Conservation (phyloP, 164 flowering plant species). For the Vitis rupestris region DNA sequence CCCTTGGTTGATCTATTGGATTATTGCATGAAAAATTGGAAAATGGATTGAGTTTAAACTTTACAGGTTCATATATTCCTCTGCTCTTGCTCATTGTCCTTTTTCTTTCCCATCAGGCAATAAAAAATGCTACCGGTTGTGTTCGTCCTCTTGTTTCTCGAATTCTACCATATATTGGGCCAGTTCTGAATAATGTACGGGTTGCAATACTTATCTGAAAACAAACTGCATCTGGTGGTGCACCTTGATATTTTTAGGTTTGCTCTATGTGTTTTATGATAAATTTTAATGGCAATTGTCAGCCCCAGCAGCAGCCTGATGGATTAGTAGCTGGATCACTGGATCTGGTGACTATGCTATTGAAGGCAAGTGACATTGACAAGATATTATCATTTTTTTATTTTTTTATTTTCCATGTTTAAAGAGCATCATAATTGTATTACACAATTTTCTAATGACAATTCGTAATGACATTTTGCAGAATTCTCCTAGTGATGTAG, state of each 20-base stretch:
- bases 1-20: no score
- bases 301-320: constrained; percentile 86
- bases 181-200: constrained; percentile 70
- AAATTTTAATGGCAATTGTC: constrained; percentile 24
- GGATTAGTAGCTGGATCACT: constrained; percentile 90
- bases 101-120: constrained; percentile 47
- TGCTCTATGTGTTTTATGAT: constrained; percentile 15
- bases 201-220: background rate
- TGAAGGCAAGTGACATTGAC: constrained; percentile 59
- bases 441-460: constrained; percentile 15
- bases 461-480: constrained; percentile 32
- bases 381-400: background rate
- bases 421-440: background rate
- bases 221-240: background rate
- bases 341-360: constrained; percentile 85
- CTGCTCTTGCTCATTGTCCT: background rate
- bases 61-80: background rate
- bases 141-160: constrained; percentile 69
- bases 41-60: background rate
- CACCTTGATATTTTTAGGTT: constrained; percentile 1
- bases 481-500: constrained; percentile 82
- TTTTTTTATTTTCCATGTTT: background rate
- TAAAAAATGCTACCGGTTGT: constrained; percentile 81
- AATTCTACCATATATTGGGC: constrained; percentile 69
- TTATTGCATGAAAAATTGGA: no score